Conservation (phyloP, 2,329 filamentous ascomycete species). For the Sclerotinia minor region DNA sequence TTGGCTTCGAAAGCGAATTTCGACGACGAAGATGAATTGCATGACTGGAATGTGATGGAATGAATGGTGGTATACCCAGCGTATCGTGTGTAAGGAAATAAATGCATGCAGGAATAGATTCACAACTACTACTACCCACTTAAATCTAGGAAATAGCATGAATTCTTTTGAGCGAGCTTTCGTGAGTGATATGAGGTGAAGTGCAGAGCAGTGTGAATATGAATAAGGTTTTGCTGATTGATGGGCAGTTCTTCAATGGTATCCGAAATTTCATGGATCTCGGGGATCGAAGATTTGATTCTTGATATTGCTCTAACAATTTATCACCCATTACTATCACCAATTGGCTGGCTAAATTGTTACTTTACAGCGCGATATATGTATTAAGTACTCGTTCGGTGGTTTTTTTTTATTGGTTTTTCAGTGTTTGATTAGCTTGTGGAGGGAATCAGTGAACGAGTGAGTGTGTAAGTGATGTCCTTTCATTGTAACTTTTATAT, state of each 20-base stretch:
- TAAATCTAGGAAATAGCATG: neutral
- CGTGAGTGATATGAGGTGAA: neutral
- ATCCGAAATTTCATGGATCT: neutral
- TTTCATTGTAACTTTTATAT: too few relatives aligned
- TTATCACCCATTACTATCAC: too few relatives aligned
- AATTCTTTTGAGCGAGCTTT: neutral
- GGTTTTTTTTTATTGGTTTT: too few relatives aligned
- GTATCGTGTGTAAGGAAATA: neutral
- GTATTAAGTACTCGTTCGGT: too few relatives aligned
- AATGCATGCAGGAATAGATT: neutral
- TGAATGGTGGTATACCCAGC: conserved; percentile 11
- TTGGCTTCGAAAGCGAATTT: neutral
- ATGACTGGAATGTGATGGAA: neutral
- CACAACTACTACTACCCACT: neutral
- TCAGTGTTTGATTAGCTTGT: too few relatives aligned
- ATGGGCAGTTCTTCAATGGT: neutral
- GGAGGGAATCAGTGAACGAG: too few relatives aligned
- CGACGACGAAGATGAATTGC: neutral
- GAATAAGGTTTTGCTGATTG: neutral
- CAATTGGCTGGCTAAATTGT: too few relatives aligned
- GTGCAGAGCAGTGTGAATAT: neutral
- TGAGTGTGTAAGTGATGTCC: too few relatives aligned
- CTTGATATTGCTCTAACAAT: neutral
- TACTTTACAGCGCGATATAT: too few relatives aligned
- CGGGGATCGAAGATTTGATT: neutral